These are phyloP conservation scores for Lipomyces spencermartinsiae DNA, from an alignment of 805 yeast species.

Conservation along the genomic window DNA sequence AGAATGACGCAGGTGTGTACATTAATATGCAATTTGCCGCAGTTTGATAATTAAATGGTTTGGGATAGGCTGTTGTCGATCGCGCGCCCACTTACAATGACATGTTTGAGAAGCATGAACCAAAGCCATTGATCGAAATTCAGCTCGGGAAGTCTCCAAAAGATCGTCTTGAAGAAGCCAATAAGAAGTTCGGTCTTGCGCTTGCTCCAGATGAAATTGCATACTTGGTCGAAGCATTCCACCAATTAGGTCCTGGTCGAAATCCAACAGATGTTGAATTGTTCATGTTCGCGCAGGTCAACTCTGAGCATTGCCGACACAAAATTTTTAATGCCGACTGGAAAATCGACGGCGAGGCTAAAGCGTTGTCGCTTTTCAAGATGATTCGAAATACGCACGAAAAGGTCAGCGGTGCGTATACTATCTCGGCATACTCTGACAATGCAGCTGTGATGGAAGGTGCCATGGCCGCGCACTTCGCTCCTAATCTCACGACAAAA, in stretches of 20 bases:
- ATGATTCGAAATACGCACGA: slow-evolving; percentile 96
- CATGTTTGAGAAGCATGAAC: slow-evolving; percentile 76
- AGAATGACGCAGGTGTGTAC: slow-evolving; percentile 86
- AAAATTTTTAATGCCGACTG: slow-evolving; percentile 98
- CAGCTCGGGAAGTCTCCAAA: slow-evolving; percentile 62
- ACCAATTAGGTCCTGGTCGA: slow-evolving; percentile 63
- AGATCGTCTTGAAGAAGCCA: slow-evolving; percentile 73
- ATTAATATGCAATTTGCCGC: slow-evolving; percentile 44
- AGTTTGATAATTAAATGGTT: background rate
- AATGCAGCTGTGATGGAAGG: slow-evolving; percentile 97
- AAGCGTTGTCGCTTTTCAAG: slow-evolving; percentile 78
- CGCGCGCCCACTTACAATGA: slow-evolving; percentile 70
- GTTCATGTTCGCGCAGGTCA: slow-evolving; percentile 99
- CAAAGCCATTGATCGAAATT: slow-evolving; percentile 81
- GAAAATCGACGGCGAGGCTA: slow-evolving; percentile 85
- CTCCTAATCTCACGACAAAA: slow-evolving; percentile 76
- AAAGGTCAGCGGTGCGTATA: slow-evolving; percentile 62
- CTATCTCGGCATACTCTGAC: slow-evolving; percentile 94
- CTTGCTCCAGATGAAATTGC: slow-evolving; percentile 91
- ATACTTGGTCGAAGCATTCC: slow-evolving; percentile 83
- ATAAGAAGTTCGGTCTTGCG: slow-evolving; percentile 88
- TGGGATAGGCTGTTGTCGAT: slow-evolving; percentile 48
- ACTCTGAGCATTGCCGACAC: slow-evolving; percentile 99
- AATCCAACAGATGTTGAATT: slow-evolving; percentile 98
- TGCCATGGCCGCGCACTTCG: slow-evolving; percentile 67